These are phyloP conservation scores for Teratosphaeria zuluensis DNA, from an alignment of 2,329 filamentous ascomycete species.

Conservation along the genomic window DNA sequence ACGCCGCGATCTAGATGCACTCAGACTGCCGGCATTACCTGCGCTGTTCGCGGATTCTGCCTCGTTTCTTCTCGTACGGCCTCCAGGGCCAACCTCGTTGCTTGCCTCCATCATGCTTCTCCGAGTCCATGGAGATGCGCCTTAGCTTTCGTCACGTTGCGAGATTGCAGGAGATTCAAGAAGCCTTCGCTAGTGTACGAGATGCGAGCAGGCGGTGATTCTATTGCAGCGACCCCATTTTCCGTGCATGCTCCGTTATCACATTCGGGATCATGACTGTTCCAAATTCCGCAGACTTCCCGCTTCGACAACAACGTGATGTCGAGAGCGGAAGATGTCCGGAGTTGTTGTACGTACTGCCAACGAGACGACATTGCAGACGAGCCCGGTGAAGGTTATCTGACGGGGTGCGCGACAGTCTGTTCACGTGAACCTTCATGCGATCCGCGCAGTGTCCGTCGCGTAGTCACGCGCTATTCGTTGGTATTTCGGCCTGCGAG, in stretches of 20 bases:
- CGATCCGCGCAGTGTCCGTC: neutral
- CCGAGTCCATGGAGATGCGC: neutral
- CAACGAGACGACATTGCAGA: neutral
- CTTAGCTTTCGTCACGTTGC: neutral
- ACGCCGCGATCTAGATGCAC: no score
- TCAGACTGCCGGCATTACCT: neutral
- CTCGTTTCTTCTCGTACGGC: no score
- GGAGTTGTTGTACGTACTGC: neutral
- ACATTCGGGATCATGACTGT: neutral
- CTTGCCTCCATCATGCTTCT: neutral
- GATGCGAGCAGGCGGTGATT: neutral
- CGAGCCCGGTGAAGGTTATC: neutral
- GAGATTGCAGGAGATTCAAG: neutral
- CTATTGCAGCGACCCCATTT: neutral
- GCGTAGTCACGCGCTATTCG: neutral
- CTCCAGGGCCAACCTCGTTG: no score
- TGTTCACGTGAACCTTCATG: neutral
- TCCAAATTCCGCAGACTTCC: neutral
- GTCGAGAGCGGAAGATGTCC: neutral
- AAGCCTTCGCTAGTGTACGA: neutral
- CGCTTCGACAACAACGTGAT: neutral
- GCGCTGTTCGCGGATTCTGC: no score
- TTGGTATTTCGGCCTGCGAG: neutral
- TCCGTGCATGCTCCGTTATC: neutral
- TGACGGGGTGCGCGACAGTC: neutral